Evolutionary conservation across 768 basidiomycete species (phyloP).

Genomic region (Suillus cothurnatus): DNA sequence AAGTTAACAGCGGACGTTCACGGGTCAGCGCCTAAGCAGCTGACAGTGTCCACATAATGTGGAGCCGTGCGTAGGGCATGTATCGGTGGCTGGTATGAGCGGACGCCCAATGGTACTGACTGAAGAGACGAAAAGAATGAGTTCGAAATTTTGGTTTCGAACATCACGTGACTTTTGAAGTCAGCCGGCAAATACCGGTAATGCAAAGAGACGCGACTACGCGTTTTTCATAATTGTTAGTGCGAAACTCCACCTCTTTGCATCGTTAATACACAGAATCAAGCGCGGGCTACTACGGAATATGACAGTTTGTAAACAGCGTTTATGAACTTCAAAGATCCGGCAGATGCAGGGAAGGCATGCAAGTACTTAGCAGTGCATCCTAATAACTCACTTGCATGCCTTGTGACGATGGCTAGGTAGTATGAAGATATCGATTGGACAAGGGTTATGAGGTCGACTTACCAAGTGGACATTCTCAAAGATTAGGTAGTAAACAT

Average conservation of each 20-base stretch:
- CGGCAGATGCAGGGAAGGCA: constrained; percentile 64
- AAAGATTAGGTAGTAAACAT: constrained; percentile 79
- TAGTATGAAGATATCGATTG: constrained; percentile 79
- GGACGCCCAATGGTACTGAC: too few relatives aligned
- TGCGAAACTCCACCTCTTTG: constrained; percentile 70
- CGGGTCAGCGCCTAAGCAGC: too few relatives aligned
- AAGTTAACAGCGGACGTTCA: too few relatives aligned
- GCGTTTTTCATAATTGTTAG: too few relatives aligned
- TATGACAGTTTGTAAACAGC: constrained; percentile 75
- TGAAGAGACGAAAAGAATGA: too few relatives aligned
- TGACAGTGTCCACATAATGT: too few relatives aligned
- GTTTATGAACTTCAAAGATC: constrained; percentile 77
- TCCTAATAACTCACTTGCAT: constrained; percentile 70
- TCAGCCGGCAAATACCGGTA: too few relatives aligned
- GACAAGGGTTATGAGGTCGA: constrained; percentile 73
- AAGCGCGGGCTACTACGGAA: constrained; percentile 55
- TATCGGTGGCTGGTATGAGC: too few relatives aligned
- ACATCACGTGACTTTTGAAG: too few relatives aligned
- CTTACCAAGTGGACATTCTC: constrained; percentile 70
- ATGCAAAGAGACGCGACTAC: too few relatives aligned
- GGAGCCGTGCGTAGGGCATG: too few relatives aligned
- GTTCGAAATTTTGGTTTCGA: too few relatives aligned
- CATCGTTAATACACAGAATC: constrained; percentile 69
- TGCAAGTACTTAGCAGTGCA: constrained; percentile 79
- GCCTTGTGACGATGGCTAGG: constrained; percentile 74